Conservation (phyloP, 768 basidiomycete species). For the Postia placenta region DNA sequence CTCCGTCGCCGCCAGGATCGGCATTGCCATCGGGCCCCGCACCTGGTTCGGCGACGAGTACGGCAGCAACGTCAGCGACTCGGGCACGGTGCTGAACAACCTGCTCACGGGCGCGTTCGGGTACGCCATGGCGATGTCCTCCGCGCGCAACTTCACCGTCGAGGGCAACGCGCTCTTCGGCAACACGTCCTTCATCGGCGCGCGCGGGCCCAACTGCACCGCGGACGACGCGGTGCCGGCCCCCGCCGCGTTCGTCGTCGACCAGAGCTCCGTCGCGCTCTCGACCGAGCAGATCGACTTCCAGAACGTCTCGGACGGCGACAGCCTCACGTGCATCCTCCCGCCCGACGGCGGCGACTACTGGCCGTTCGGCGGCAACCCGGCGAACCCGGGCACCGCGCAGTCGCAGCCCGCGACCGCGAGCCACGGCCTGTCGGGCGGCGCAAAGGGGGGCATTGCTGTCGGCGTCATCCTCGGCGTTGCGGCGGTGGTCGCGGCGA, state of each 20-base stretch:
- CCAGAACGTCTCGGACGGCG: conserved; percentile 41
- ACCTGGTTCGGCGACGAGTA: conserved; percentile 66
- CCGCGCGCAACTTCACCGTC: conserved; percentile 62
- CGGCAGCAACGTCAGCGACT: conserved; percentile 46
- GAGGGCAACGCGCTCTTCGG: conserved; percentile 53
- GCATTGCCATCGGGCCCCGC: conserved; percentile 73
- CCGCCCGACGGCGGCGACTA: conserved; percentile 63
- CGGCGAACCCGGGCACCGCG: conserved; percentile 24
- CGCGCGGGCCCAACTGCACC: conserved; percentile 60
- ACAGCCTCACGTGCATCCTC: conserved; percentile 58
- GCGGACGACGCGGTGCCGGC: conserved; percentile 40
- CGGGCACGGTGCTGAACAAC: conserved; percentile 55
- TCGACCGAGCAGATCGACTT: conserved; percentile 51
- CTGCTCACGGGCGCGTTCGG: conserved; percentile 61
- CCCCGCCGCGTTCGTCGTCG: conserved; percentile 56
- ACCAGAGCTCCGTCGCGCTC: conserved; percentile 33
- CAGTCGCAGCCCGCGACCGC: conserved; percentile 11
- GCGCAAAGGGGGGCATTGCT: conserved; percentile 40
- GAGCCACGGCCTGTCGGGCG: conserved; percentile 25
- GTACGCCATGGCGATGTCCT: conserved; percentile 63
- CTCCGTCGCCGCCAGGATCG: conserved; percentile 43
- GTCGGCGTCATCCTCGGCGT: conserved; percentile 47
- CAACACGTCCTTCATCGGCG: conserved; percentile 73
- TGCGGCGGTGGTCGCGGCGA: conserved; percentile 29
- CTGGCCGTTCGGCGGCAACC: conserved; percentile 65